Percentiles rank a stretch among this genome's conserved stretches.
Evolutionary conservation across 1,284 basidiomycete genomes (phyloP).

Genomic region (Spongispora temasekensis): DNA sequence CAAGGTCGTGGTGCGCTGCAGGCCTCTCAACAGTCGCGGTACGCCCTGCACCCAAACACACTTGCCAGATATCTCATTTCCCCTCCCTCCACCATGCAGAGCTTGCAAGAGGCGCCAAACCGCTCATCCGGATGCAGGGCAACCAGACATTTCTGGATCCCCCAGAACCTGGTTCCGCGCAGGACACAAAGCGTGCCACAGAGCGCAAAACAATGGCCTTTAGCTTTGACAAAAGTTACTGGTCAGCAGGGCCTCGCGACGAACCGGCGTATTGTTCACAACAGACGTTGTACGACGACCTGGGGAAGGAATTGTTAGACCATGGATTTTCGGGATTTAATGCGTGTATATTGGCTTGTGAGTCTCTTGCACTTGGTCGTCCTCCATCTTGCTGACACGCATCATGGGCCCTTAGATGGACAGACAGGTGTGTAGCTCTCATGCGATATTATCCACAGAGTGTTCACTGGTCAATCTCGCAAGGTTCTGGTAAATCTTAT

Average conservation of each 20-base stretch:
- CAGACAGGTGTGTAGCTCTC: slow-evolving; percentile 69
- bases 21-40: slow-evolving; percentile 93
- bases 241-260: slow-evolving; percentile 88
- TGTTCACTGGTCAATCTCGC: slow-evolving; percentile 14
- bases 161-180: slow-evolving; percentile 72
- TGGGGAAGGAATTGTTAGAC: slow-evolving; percentile 92
- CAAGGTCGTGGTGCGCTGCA: slow-evolving; percentile 95
- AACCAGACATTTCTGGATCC: slow-evolving; percentile 90
- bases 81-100: slow-evolving; percentile 50
- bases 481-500: slow-evolving; percentile 88
- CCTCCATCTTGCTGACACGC: slow-evolving; percentile 6
- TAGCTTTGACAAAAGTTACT: slow-evolving; percentile 95
- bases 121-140: slow-evolving; percentile 90
- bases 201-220: slow-evolving; percentile 90
- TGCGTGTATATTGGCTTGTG: slow-evolving; percentile 96
- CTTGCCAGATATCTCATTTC: slow-evolving; percentile 3
- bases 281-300: slow-evolving; percentile 91
- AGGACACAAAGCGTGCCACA: slow-evolving; percentile 75
- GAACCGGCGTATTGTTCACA: slow-evolving; percentile 91
- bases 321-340: slow-evolving; percentile 98
- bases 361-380: slow-evolving; percentile 41
- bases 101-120: slow-evolving; percentile 87
- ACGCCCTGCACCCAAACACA: slow-evolving; percentile 33
- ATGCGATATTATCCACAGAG: background rate
- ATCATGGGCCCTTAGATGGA: slow-evolving; percentile 57